These are phyloP conservation scores for Phytophthora ohioensis DNA, from an alignment of 352 stramenopile species.

Conservation along the genomic window DNA sequence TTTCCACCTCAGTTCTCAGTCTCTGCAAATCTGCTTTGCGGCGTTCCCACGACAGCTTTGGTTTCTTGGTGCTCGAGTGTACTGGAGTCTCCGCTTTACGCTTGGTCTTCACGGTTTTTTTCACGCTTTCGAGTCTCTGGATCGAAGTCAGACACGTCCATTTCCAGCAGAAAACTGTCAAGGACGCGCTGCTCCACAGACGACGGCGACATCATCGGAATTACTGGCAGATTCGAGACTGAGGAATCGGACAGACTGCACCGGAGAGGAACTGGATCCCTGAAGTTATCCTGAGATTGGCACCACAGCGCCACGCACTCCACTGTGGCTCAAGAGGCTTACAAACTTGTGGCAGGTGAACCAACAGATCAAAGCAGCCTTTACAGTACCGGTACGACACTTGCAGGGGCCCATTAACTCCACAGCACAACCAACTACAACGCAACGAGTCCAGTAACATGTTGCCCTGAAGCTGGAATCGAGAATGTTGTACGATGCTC, in stretches of 20 bases:
- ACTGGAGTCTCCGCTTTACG: background rate
- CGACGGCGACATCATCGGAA: background rate
- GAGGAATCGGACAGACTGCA: background rate
- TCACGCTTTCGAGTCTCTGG: background rate
- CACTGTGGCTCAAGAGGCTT: background rate
- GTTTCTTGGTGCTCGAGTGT: background rate
- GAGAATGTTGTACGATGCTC: no score
- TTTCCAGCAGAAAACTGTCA: slow-evolving; percentile 8
- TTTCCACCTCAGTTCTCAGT: background rate
- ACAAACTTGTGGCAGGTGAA: background rate
- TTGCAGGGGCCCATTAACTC: no score
- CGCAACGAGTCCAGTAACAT: no score
- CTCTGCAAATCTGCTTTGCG: background rate
- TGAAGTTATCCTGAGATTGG: background rate
- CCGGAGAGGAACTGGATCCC: background rate
- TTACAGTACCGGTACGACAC: background rate
- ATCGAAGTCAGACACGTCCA: slow-evolving; percentile 6
- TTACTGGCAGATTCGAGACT: background rate
- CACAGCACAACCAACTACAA: no score
- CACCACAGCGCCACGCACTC: background rate
- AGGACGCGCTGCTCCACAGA: background rate
- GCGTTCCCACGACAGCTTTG: background rate
- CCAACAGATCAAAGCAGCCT: background rate
- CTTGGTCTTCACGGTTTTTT: background rate
- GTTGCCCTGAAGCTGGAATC: no score